A percentile compares a stretch with the other conserved stretches of the same genome.
These are phyloP conservation scores for Leishmania turanica DNA, from an alignment of 208 protist species.

Conservation along the genomic window DNA sequence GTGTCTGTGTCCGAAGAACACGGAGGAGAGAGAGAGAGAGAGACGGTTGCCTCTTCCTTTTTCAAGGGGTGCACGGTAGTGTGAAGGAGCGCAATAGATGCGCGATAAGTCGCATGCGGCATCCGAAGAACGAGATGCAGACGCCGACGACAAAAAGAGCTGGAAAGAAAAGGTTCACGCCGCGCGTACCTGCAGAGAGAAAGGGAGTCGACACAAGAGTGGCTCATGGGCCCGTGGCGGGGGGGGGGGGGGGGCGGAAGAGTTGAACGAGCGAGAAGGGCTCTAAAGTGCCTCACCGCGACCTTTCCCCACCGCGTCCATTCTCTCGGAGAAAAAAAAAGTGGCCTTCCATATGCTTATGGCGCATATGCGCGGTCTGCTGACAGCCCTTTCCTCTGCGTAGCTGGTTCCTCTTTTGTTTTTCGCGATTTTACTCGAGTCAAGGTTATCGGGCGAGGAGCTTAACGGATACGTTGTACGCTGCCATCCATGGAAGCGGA, in stretches of 20 bases:
- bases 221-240: background rate
- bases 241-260: background rate
- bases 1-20: background rate
- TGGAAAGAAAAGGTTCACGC: background rate
- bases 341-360: background rate
- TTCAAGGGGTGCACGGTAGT: background rate
- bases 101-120: background rate
- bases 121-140: background rate
- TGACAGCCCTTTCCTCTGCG: background rate
- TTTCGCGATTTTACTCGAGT: background rate
- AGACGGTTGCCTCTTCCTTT: background rate
- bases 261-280: slow-evolving; percentile 1
- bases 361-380: background rate
- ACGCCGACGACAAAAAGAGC: background rate
- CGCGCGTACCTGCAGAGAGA: background rate
- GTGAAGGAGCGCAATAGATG: background rate
- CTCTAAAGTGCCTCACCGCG: background rate
- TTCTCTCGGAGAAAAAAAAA: background rate
- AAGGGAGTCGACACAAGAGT: background rate
- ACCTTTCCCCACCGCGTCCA: background rate
- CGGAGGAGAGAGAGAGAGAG: background rate
- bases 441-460: background rate
- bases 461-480: background rate
- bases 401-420: background rate
- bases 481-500: background rate